Percentiles rank a stretch among this genome's conserved stretches.
Conservation (phyloP, 495 filamentous ascomycete species). For the Hypoxylon intermedium region DNA sequence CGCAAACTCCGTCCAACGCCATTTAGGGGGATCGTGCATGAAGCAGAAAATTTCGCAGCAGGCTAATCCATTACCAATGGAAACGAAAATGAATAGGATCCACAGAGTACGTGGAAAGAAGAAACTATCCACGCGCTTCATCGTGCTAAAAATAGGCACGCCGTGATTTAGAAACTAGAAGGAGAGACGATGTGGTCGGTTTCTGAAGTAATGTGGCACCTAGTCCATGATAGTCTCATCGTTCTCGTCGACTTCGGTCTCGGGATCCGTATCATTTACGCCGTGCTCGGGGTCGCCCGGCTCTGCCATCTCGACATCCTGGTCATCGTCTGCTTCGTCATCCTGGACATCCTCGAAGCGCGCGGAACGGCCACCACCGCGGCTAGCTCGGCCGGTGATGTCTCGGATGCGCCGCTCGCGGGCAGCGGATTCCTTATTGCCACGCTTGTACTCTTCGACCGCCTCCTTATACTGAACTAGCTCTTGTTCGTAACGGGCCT, state of each 20-base stretch:
- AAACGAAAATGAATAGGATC: no score
- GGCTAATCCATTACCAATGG: no score
- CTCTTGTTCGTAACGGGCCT: conserved; percentile 49
- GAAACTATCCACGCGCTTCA: no score
- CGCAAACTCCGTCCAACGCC: no score
- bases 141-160: no score
- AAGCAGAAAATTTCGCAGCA: no score
- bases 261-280: conserved; percentile 49
- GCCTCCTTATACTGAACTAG: conserved; percentile 53
- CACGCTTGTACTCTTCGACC: conserved; percentile 40
- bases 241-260: conserved; percentile 52
- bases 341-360: conserved; percentile 39
- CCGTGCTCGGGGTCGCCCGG: conserved; percentile 38
- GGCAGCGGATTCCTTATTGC: conserved; percentile 45
- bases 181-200: no score
- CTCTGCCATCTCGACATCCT: conserved; percentile 44
- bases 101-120: no score
- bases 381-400: conserved; percentile 28
- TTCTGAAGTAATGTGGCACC: no score
- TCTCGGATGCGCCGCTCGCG: conserved; percentile 43
- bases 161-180: no score
- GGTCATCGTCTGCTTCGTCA: conserved; percentile 40
- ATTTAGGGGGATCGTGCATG: no score
- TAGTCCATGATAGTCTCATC: conserved; percentile 20
- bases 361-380: conserved; percentile 30